Evolutionary conservation across 31 red algal species (phyloP).

Genomic region (Porphyra umbilicalis): DNA sequence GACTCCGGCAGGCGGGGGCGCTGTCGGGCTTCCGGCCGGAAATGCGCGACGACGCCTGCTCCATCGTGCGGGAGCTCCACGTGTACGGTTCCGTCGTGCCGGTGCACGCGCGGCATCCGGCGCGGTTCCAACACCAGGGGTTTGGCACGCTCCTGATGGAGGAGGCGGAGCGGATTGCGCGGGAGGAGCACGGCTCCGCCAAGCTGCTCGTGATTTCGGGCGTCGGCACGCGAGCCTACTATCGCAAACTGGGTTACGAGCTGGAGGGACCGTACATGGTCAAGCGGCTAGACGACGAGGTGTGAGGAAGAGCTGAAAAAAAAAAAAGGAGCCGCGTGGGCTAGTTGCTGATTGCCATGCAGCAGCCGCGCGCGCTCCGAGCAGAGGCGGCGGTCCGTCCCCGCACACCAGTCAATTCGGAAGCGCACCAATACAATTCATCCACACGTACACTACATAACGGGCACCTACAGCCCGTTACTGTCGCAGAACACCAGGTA

Average conservation of each 20-base stretch:
- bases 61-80: slow-evolving; percentile 95
- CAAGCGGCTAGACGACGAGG: slow-evolving; percentile 34
- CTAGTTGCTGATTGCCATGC: too few relatives aligned
- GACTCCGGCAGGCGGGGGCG: slow-evolving; percentile 49
- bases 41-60: slow-evolving; percentile 31
- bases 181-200: slow-evolving; percentile 72
- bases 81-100: slow-evolving; percentile 96
- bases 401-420: too few relatives aligned
- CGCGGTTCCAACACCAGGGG: slow-evolving; percentile 92
- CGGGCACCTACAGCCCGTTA: neutral
- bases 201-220: slow-evolving; percentile 94
- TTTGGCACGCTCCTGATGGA: slow-evolving; percentile 97
- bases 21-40: slow-evolving; percentile 64
- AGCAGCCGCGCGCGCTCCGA: too few relatives aligned
- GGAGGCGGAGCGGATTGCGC: slow-evolving; percentile 92
- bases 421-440: too few relatives aligned
- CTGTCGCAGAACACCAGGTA: neutral
- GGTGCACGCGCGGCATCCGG: slow-evolving; percentile 90
- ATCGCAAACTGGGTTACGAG: slow-evolving; percentile 90
- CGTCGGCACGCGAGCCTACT: slow-evolving; percentile 94
- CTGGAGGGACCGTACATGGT: slow-evolving; percentile 98
- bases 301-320: neutral
- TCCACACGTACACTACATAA: neutral
- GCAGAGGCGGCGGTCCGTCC: too few relatives aligned
- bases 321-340: neutral